These are phyloP conservation scores for Alternaria alternata DNA, from an alignment of 2,329 filamentous ascomycete species.

Conservation along the genomic window DNA sequence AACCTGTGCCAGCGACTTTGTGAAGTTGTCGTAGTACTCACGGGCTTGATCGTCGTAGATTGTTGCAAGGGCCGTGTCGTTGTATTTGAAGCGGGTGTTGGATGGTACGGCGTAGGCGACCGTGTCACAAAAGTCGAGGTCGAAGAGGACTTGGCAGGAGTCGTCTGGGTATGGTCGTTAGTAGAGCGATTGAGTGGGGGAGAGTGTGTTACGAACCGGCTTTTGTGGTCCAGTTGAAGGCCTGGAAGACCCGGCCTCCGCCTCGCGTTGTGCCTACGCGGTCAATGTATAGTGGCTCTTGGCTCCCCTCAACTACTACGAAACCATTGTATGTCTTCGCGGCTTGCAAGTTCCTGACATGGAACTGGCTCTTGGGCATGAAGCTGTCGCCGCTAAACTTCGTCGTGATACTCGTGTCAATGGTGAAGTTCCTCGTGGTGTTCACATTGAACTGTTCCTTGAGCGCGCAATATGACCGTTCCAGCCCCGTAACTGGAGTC, in stretches of 20 bases:
- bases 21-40: constrained; percentile 77
- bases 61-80: constrained; percentile 67
- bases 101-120: constrained; percentile 91
- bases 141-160: constrained; percentile 85
- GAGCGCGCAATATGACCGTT: constrained; percentile 84
- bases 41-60: constrained; percentile 82
- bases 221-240: constrained; percentile 80
- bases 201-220: constrained; percentile 61
- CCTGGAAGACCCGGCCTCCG: constrained; percentile 78
- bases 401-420: constrained; percentile 73
- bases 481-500: constrained; percentile 70
- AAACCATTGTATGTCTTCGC: constrained; percentile 77
- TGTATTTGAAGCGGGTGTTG: constrained; percentile 70
- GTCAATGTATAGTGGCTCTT: constrained; percentile 57
- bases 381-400: constrained; percentile 64
- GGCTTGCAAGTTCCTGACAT: constrained; percentile 76
- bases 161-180: constrained; percentile 60
- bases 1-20: constrained; percentile 81
- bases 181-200: background rate
- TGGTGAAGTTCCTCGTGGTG: constrained; percentile 63
- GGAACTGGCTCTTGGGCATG: constrained; percentile 84
- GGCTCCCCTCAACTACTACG: constrained; percentile 69
- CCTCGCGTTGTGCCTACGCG: constrained; percentile 62
- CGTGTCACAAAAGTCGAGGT: constrained; percentile 87
- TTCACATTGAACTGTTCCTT: constrained; percentile 70